phyloP scores from a whole-genome alignment of 1,139 yeast species.

The Pneumocystis sp. region DNA sequence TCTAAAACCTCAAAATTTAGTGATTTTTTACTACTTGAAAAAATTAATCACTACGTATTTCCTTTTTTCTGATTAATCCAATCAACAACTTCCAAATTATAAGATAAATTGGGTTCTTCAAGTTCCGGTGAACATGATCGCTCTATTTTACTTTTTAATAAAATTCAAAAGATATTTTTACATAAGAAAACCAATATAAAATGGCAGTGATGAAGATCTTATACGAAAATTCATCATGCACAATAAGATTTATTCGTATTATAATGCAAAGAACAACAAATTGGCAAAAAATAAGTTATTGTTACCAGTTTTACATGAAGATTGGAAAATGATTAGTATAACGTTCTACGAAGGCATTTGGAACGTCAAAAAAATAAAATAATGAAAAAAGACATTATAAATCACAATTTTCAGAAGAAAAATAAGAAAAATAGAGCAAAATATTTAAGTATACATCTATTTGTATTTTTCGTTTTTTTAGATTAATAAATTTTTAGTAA shows the following conservation, averaged over 20 bases:
- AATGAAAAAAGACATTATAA: too few species aligned
- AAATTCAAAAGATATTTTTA: neutral
- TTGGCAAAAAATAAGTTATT: neutral
- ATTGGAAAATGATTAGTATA: too few species aligned
- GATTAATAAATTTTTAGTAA: neutral
- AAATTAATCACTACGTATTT: conserved; percentile 22
- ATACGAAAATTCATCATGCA: neutral
- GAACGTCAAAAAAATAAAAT: too few species aligned
- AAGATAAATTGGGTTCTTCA: conserved; percentile 73
- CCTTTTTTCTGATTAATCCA: conserved; percentile 87
- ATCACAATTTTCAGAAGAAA: too few species aligned
- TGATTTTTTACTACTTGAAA: conserved; percentile 22
- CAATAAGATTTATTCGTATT: neutral
- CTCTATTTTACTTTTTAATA: conserved; percentile 27
- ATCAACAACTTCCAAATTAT: conserved; percentile 87
- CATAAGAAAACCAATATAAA: neutral
- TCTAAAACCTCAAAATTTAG: conserved; percentile 11
- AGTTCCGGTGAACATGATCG: conserved; percentile 81
- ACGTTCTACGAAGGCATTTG: too few species aligned
- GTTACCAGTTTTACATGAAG: too few species aligned
- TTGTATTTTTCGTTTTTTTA: neutral
- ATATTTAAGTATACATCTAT: neutral
- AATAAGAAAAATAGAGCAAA: too few species aligned
- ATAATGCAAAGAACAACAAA: neutral
- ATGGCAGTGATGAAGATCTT: neutral